Evolutionary conservation across 1,139 yeast species (phyloP).

Genomic region (Debaryomycetaceae sp.): DNA sequence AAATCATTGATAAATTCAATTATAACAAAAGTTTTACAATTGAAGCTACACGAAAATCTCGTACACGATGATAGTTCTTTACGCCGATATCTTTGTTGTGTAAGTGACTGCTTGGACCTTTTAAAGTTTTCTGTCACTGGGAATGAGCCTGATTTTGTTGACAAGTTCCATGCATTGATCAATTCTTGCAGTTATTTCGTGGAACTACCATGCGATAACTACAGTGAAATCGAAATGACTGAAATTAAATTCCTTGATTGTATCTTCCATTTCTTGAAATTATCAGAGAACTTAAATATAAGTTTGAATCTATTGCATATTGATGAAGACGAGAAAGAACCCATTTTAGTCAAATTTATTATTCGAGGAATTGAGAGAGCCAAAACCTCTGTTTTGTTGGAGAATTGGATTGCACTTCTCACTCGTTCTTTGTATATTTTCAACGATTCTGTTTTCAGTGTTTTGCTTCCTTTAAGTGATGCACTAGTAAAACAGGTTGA

Average conservation of each 20-base stretch:
- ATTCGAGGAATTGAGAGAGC: conserved; percentile 36
- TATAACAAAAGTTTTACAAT: conserved; percentile 40
- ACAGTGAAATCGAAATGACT: conserved; percentile 25
- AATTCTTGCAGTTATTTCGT: conserved; percentile 24
- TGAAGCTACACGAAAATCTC: conserved; percentile 26
- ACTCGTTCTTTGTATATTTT: conserved; percentile 45
- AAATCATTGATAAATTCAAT: conserved; percentile 51
- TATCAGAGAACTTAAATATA: conserved; percentile 29
- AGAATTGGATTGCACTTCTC: conserved; percentile 47
- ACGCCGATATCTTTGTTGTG: conserved; percentile 25
- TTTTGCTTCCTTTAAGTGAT: conserved; percentile 47
- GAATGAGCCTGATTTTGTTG: conserved; percentile 48
- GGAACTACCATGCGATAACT: conserved; percentile 7
- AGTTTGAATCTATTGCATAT: conserved; percentile 31
- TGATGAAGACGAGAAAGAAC: conserved; percentile 30
- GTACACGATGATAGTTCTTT: conserved; percentile 16
- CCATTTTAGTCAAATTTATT: conserved; percentile 32
- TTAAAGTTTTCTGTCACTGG: conserved; percentile 51
- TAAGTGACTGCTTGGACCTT: conserved; percentile 35
- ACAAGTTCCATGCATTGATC: conserved; percentile 30
- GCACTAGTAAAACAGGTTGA: conserved; percentile 48
- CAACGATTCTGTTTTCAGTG: conserved; percentile 50
- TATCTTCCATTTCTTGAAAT: conserved; percentile 28
- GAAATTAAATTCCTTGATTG: conserved; percentile 27
- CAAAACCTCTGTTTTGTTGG: conserved; percentile 37